These are phyloP conservation scores for Pelagophyceae sp. DNA, from an alignment of 352 stramenopile genomes.

Conservation along the genomic window DNA sequence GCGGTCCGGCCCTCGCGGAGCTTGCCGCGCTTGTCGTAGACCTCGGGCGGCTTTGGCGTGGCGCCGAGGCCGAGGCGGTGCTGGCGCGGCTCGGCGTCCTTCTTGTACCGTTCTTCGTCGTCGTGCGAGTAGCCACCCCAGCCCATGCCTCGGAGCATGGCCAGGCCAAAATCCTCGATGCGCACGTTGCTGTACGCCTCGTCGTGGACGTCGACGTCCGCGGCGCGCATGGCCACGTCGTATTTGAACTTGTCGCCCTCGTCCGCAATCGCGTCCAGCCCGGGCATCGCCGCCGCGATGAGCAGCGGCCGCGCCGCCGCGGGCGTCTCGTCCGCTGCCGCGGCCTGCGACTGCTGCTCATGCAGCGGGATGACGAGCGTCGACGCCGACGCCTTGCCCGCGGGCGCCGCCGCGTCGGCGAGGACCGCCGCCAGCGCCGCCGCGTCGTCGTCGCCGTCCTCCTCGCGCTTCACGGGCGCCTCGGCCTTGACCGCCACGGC, in stretches of 20 bases:
- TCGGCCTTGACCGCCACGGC: not conserved
- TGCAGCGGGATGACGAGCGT: not conserved
- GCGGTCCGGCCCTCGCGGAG: constrained; percentile 20
- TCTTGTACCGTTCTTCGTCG: constrained; percentile 36
- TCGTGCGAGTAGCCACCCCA: constrained; percentile 70
- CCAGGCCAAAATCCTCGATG: constrained; percentile 86
- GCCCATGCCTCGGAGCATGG: constrained; percentile 91
- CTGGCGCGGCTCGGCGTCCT: constrained; percentile 61
- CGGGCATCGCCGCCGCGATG: not conserved
- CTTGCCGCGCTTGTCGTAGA: constrained; percentile 21
- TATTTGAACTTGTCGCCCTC: constrained; percentile 68
- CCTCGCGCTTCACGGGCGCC: not conserved
- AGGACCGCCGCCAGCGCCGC: not conserved
- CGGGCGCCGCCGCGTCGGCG: not conserved
- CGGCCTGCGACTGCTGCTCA: not conserved
- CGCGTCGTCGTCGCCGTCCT: not conserved
- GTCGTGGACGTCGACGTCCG: constrained; percentile 66
- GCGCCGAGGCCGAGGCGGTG: constrained; percentile 81
- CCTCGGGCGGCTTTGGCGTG: constrained; percentile 46
- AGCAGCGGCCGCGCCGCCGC: not conserved
- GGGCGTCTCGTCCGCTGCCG: not conserved
- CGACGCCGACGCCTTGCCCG: not conserved
- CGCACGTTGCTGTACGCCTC: constrained; percentile 71
- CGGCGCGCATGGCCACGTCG: constrained; percentile 62
- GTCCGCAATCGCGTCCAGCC: constrained; percentile 32